Evolutionary conservation across 306 rosid species (phyloP), one percentile per base, ranked within the genome.

Genomic region (Bauhinia variegata): DNA sequence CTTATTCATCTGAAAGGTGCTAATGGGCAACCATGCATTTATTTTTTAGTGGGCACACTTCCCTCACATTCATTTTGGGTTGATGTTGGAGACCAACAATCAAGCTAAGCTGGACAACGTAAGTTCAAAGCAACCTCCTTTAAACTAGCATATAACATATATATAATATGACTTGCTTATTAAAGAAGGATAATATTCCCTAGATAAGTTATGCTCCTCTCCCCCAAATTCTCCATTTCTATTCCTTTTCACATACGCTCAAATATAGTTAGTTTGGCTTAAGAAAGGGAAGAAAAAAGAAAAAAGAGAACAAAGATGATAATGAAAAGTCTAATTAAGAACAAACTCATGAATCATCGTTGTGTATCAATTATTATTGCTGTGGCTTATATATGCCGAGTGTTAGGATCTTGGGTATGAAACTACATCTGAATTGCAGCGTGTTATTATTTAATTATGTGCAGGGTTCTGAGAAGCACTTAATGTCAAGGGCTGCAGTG

Each of bases 21-120:
- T 82, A 5, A 55, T 10, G 12, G 31, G 0, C 19, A 67, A 63
- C 52, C 65, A n/a, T n/a, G n/a, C n/a, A 19, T 67, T 62, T 61
- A 8, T 4, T 32, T 54, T 63, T 13, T 54, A 95, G 99, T 95
- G 99, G 99, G 99, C 99, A 66, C 97, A 95, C 65, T 95, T 90
- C 80, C 99, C 99, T 68, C 99, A 84, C 62, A 95, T 95, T 75
- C 97, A 91, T 78, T 95, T 95, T 61, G 99, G 97, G 47, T 79
- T 91, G 60, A 95, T 88, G 96, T 49, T 95, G 87, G 96, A 95
- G 78, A 84, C 77, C 78, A 91, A 82, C 84, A 86, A 82, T 73
- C 97, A 91, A 67, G 78, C 86, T 79, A 95, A 86, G 84, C 75
- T 82, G 80, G 92, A 91, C 48, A 89, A 80, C 69, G 97, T 91